Conservation (phyloP, 257 asterid species). For the Anisodus acutangulus region DNA sequence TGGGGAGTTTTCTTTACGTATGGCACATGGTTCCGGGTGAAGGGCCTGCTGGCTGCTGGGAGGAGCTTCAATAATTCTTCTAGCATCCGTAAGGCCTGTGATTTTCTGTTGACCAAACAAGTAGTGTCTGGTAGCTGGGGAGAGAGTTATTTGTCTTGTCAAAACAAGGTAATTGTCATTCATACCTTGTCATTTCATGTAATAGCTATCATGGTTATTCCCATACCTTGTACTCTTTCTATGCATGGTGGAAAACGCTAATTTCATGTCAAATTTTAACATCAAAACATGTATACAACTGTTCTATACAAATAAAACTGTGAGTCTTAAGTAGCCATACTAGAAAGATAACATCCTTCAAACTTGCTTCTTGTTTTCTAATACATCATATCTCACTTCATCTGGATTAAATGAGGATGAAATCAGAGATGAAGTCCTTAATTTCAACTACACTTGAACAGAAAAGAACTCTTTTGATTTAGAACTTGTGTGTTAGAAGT, state of each 20-base stretch:
- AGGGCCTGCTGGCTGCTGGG: constrained; percentile 85
- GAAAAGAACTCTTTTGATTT: not conserved
- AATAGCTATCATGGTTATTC: not conserved
- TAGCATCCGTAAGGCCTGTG: constrained; percentile 83
- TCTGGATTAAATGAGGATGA: not conserved
- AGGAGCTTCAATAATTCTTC: constrained; percentile 61
- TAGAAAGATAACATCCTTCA: not conserved
- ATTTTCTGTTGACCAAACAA: constrained; percentile 85
- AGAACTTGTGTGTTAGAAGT: not conserved
- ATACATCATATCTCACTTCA: not conserved
- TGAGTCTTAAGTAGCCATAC: not conserved
- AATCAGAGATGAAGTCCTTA: constrained; percentile 7
- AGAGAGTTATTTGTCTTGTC: constrained; percentile 90
- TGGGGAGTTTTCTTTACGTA: constrained; percentile 97
- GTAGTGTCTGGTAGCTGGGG: constrained; percentile 97
- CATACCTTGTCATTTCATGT: constrained; percentile 15
- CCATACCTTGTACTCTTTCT: not conserved
- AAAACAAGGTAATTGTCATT: constrained; percentile 65
- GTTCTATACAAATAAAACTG: not conserved
- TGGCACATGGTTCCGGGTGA: constrained; percentile 87
- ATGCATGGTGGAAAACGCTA: not conserved
- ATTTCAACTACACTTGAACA: not conserved
- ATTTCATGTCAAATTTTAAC: not conserved
- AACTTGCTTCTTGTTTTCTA: not conserved
- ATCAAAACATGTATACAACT: not conserved